A percentile compares a stretch with the other conserved stretches of the same genome.
Evolutionary conservation across 257 asterid species (phyloP).

Genomic region (Nicotiana obtusifolia): DNA sequence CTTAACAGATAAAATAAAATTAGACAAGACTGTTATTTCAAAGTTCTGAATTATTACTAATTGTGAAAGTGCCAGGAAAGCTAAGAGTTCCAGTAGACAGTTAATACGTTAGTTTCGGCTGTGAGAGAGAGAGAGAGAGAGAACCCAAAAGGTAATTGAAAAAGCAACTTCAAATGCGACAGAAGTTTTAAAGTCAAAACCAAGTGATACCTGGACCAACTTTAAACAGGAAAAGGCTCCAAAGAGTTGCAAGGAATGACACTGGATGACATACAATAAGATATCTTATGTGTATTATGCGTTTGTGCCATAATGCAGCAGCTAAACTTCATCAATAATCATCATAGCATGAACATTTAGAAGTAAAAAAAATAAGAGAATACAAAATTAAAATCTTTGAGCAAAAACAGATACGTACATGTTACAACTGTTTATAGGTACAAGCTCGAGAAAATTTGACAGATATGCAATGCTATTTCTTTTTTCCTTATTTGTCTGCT

Average conservation of each 20-base stretch:
- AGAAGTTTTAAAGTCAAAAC: background rate
- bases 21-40: background rate
- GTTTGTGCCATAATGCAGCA: background rate
- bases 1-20: background rate
- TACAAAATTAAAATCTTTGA: background rate
- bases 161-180: background rate
- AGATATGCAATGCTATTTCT: background rate
- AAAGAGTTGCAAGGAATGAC: background rate
- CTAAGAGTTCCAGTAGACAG: background rate
- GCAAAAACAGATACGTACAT: background rate
- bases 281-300: background rate
- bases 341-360: background rate
- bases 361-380: background rate
- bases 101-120: background rate
- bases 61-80: background rate
- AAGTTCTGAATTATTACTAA: background rate
- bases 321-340: background rate
- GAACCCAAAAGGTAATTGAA: background rate
- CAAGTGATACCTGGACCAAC: background rate
- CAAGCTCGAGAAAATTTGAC: background rate
- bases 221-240: background rate
- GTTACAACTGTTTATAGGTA: constrained; percentile 1
- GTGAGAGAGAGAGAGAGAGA: background rate
- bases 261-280: background rate
- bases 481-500: background rate